A percentile compares a stretch with the other conserved stretches of the same genome.
phyloP scores from a whole-genome alignment of 768 basidiomycete genomes.

The Suillus spraguei region DNA sequence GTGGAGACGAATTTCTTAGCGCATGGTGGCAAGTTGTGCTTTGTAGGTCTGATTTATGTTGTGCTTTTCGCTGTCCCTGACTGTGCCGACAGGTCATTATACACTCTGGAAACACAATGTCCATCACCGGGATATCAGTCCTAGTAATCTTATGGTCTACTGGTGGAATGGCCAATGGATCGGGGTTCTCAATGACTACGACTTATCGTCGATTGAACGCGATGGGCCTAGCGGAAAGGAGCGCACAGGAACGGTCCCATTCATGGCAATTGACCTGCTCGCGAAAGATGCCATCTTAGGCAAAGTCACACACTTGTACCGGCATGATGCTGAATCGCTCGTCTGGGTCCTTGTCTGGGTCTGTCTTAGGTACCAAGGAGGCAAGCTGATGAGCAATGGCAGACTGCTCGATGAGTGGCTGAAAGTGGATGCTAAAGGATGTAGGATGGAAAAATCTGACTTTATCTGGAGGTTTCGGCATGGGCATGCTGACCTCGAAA shows the following conservation, averaged over 20 bases:
- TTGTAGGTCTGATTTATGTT: neutral
- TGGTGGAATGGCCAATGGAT: neutral
- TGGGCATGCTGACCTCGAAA: too few relatives aligned
- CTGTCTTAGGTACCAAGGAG: neutral
- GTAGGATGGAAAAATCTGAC: too few relatives aligned
- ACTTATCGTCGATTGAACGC: neutral
- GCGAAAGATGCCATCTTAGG: too few relatives aligned
- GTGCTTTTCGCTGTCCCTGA: neutral
- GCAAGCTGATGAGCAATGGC: neutral
- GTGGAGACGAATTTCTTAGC: too few relatives aligned
- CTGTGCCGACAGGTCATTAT: neutral
- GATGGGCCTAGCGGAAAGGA: neutral
- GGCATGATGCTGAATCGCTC: neutral
- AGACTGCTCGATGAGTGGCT: neutral
- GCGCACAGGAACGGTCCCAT: neutral
- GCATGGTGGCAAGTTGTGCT: neutral
- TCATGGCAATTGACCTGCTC: neutral
- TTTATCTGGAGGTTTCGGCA: too few relatives aligned
- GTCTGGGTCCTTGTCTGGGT: neutral
- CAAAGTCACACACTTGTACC: neutral
- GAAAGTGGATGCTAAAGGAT: neutral
- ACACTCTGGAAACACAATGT: neutral
- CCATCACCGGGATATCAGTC: neutral
- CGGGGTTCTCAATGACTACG: neutral
- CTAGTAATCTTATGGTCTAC: neutral